Conservation (phyloP, 805 yeast species). For the Zygoascus flipseniorum region DNA sequence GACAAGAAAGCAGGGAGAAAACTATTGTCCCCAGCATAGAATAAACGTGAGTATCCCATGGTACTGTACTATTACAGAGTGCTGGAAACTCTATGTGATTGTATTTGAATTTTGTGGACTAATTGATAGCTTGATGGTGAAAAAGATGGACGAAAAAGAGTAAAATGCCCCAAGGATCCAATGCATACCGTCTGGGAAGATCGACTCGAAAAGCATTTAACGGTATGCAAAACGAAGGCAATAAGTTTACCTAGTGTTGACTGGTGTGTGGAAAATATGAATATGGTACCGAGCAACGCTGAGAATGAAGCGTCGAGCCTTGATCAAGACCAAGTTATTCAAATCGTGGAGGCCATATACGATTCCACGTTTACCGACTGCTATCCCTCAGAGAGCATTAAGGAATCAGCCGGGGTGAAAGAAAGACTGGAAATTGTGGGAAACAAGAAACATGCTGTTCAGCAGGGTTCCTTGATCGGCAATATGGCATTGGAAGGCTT, state of each 20-base stretch:
- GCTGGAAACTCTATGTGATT: background rate
- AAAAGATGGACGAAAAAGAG: conserved; percentile 34
- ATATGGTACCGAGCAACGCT: conserved; percentile 24
- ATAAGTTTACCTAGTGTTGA: background rate
- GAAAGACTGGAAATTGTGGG: conserved; percentile 41
- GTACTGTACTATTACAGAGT: too few species aligned
- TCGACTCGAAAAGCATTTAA: conserved; percentile 47
- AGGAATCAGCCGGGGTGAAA: conserved; percentile 30
- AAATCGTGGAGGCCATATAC: conserved; percentile 14
- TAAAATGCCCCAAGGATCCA: conserved; percentile 72
- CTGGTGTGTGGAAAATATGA: conserved; percentile 47
- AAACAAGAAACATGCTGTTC: conserved; percentile 68
- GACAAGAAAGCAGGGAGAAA: conserved; percentile 42
- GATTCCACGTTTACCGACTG: background rate
- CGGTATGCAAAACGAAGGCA: conserved; percentile 37
- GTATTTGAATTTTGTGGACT: background rate
- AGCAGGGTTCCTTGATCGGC: conserved; percentile 74
- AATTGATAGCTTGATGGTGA: background rate
- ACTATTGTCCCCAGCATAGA: conserved; percentile 59
- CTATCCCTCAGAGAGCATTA: conserved; percentile 7
- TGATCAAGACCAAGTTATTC: conserved; percentile 27
- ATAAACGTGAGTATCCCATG: conserved; percentile 1
- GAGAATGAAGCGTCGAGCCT: background rate
- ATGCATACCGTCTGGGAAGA: conserved; percentile 63
- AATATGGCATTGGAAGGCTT: conserved; percentile 41